Base-by-base conservation (phyloP, 352 stramenopile species). In the Plasmopara halstedii region DNA sequence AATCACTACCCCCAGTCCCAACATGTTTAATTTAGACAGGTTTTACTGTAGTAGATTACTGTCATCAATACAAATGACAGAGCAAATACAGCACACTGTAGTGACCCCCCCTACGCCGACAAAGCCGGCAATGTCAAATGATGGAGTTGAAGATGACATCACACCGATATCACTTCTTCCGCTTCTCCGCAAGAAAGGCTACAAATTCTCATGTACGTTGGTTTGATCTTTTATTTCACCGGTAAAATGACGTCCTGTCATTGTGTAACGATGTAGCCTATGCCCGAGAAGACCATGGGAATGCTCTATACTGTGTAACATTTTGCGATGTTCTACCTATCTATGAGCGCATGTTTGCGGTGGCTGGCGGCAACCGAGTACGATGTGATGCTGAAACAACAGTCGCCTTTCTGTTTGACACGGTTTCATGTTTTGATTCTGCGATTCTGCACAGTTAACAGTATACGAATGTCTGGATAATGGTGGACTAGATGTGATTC, bases 391-490 rank as follows among this genome's bases (percentile, higher is more conserved):
- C 11, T n/a, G 6, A 8, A 35, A n/a, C 14, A 38, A 33, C 19
- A n/a, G n/a, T n/a, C n/a, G n/a, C n/a, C n/a, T n/a, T n/a, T n/a
- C n/a, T n/a, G n/a, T n/a, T n/a, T n/a, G n/a, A n/a, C n/a, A n/a
- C n/a, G n/a, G n/a, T n/a, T n/a, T n/a, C n/a, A n/a, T n/a, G n/a
- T n/a, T n/a, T n/a, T n/a, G n/a, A n/a, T n/a, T n/a, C n/a, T n/a
- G n/a, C n/a, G 46, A n/a, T 0, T 8, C 45, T 11, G 17, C 38
- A 8, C 36, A 87, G 78, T 56, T 87, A 42, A 87, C 78, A 8
- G 57, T 89, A 11, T 89, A 89, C 49, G 77, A 89, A 38, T 89
- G 77, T 37, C 50, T 87, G 4, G 71, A 84, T 36, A 83, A 83
- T 32, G 78, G 78, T 8, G 70, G 69, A 2, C 54, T 89, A n/a